phyloP scores from a whole-genome alignment of 768 basidiomycete genomes.

The Boletus speciosus region DNA sequence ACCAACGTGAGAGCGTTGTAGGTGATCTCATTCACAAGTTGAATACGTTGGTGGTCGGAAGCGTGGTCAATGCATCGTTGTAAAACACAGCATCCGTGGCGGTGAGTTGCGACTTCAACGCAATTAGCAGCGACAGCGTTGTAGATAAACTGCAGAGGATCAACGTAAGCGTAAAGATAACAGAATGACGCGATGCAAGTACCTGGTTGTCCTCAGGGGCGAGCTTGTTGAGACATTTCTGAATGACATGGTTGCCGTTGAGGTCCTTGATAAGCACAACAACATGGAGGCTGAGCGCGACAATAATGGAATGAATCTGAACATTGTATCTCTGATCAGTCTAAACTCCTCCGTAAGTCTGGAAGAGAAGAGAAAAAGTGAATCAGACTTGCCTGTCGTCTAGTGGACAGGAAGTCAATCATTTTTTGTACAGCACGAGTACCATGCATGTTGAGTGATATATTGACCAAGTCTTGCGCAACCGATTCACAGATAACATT shows the following conservation, averaged over 20 bases:
- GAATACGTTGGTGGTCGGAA: slow-evolving; percentile 89
- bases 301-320: slow-evolving; percentile 96
- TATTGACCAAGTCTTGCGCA: slow-evolving; percentile 94
- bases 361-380: slow-evolving; percentile 37
- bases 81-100: slow-evolving; percentile 97
- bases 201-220: slow-evolving; percentile 99
- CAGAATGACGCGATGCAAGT: slow-evolving; percentile 7
- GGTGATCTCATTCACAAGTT: slow-evolving; percentile 98
- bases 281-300: slow-evolving; percentile 95
- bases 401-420: slow-evolving; percentile 97
- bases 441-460: slow-evolving; percentile 99
- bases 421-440: slow-evolving; percentile 99
- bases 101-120: slow-evolving; percentile 96
- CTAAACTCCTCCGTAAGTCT: slow-evolving; percentile 58
- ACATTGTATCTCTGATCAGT: slow-evolving; percentile 78
- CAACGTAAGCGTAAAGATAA: not conserved
- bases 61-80: slow-evolving; percentile 99
- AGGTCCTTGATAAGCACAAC: slow-evolving; percentile 99
- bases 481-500: slow-evolving; percentile 97
- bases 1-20: slow-evolving; percentile 97
- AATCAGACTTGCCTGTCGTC: slow-evolving; percentile 73
- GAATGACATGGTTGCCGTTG: slow-evolving; percentile 97
- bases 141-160: slow-evolving; percentile 79
- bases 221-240: slow-evolving; percentile 98
- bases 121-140: slow-evolving; percentile 99